phyloP scores from a whole-genome alignment of 1,284 basidiomycete species.

The Pseudozyma sp. region DNA sequence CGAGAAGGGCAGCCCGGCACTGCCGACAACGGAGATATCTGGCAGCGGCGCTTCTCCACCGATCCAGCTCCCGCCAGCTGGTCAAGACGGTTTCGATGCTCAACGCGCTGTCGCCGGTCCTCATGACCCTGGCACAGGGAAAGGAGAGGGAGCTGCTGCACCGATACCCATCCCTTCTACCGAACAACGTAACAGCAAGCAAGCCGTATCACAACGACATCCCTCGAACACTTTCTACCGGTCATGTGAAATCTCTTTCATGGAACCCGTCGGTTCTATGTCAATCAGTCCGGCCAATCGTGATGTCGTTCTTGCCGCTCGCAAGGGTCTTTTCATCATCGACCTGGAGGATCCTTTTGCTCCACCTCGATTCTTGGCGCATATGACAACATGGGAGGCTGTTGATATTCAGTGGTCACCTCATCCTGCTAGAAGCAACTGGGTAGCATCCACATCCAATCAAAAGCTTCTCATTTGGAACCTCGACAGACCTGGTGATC shows the following conservation, averaged over 20 bases:
- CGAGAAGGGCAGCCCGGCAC: constrained; percentile 26
- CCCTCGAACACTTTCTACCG: constrained; percentile 49
- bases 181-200: constrained; percentile 19
- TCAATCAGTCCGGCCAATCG: constrained; percentile 66
- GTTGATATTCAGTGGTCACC: constrained; percentile 96
- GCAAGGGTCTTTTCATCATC: constrained; percentile 95
- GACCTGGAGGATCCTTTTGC: constrained; percentile 88
- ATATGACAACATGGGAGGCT: constrained; percentile 96
- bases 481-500: constrained; percentile 71
- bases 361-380: constrained; percentile 90
- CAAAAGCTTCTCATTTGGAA: constrained; percentile 99
- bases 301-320: constrained; percentile 70
- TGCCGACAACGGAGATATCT: constrained; percentile 43
- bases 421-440: constrained; percentile 83
- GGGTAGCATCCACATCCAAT: constrained; percentile 93
- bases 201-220: constrained; percentile 32
- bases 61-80: constrained; percentile 28
- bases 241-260: constrained; percentile 50
- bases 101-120: constrained; percentile 30
- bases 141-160: constrained; percentile 7
- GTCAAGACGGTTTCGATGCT: constrained; percentile 42
- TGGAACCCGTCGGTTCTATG: constrained; percentile 68
- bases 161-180: constrained; percentile 31
- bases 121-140: constrained; percentile 8
- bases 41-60: constrained; percentile 20